Evolutionary conservation across 257 asterid species (phyloP).

Genomic region (Eustoma russellianum): DNA sequence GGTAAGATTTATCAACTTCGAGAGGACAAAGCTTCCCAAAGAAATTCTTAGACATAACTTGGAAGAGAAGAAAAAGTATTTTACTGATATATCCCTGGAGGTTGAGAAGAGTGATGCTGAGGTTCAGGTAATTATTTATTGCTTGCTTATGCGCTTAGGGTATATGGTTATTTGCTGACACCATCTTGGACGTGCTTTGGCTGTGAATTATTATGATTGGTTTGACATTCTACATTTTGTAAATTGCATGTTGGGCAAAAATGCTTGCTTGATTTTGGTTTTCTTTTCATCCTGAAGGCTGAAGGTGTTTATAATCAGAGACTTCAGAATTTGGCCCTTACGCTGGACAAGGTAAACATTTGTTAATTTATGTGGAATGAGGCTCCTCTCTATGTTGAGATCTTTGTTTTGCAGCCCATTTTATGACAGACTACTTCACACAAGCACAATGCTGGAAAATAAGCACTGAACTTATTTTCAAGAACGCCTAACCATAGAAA

Average conservation of each 20-base stretch:
- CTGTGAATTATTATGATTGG: background rate
- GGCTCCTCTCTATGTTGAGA: no score
- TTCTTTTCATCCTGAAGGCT: constrained; percentile 47
- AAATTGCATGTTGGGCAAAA: background rate
- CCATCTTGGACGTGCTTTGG: background rate
- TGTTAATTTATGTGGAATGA: background rate
- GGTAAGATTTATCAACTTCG: constrained; percentile 97
- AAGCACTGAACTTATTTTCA: background rate
- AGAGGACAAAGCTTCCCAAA: constrained; percentile 81
- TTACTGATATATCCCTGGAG: constrained; percentile 71
- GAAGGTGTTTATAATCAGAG: constrained; percentile 96
- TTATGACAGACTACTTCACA: no score
- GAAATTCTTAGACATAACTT: constrained; percentile 80
- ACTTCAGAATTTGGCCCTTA: constrained; percentile 97
- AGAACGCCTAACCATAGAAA: background rate
- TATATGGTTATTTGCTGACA: background rate
- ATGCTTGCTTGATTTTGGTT: constrained; percentile 2
- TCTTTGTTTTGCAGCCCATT: background rate
- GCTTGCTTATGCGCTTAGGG: background rate
- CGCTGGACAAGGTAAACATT: constrained; percentile 79
- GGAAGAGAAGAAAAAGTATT: constrained; percentile 87
- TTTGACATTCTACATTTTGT: background rate
- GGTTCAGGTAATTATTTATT: constrained; percentile 55
- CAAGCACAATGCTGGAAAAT: background rate
- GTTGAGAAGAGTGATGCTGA: constrained; percentile 94